Base-by-base conservation (phyloP, 345 rosid genomes). In the Populus ilicifolia region DNA sequence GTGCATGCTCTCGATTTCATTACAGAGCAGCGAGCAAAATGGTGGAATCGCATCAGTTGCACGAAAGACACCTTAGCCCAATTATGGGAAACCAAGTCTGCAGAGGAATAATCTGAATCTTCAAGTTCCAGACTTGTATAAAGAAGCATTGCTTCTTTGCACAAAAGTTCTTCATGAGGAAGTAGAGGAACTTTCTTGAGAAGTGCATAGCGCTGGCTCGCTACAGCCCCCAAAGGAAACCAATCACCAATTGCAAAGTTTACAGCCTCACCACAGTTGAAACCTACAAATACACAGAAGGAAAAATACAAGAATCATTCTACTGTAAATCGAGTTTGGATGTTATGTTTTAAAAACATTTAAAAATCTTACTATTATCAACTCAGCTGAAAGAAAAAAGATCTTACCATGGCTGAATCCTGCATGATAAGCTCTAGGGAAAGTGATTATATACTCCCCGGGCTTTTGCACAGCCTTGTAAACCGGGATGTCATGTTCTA, bases 261-360 rank as follows among this genome's bases (percentile, higher is more conserved):
- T 80, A 96, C 99, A 74, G 99, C 99, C 90, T 96, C 99, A 6
- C 99, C 99, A 79, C 99, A 96, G 83, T 96, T 96, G 81, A 96
- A 96, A 67, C 99, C 99, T 96, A 70, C 52, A 86, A 16, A n/a
- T 77, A 71, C 52, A 78, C 66, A 63, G 41, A 71, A 68, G 75
- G 69, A 18, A 73, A 79, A 66, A 33, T 18, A 66, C 9, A 62
- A 4, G 36, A 33, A 33, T 44, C 38, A 36, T 25, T 52, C n/a
- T 14, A 14, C 41, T 30, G 71, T 16, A 59, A 25, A 41, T 11
- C 16, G 39, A 41, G 52, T 41, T 54, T 1, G 33, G 46, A 48
- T 52, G 20, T 27, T 33, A 20, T 9, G 10, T 62, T 23, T n/a
- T 23, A 14, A 5, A 43, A 67, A 35, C 5, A 39, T 27, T 35